Evolutionary conservation across 495 filamentous ascomycete species (phyloP).

Genomic region (Aspergillus kassunensis): DNA sequence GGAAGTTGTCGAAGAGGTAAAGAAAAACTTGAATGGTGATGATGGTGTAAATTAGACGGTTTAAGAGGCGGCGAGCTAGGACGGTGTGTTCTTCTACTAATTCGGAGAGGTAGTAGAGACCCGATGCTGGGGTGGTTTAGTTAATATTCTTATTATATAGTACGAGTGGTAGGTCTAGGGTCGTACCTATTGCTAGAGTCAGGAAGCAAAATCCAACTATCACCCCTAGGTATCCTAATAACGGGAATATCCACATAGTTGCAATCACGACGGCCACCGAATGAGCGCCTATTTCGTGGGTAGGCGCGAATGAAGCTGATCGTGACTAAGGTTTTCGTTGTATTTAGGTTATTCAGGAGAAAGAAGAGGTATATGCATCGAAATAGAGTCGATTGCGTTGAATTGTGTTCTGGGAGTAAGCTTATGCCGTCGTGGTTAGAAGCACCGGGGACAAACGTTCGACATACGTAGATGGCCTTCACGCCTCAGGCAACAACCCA

Average conservation of each 20-base stretch:
- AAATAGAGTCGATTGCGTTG: neutral
- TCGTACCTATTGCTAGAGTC: conserved; percentile 83
- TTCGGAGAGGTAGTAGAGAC: conserved; percentile 97
- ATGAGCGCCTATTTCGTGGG: neutral
- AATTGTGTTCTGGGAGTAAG: too few relatives aligned
- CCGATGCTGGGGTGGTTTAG: conserved; percentile 62
- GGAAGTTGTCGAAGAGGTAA: conserved; percentile 78
- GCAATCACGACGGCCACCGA: neutral
- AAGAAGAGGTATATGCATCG: neutral
- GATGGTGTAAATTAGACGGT: conserved; percentile 77
- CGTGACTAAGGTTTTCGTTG: neutral
- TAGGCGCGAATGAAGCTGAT: neutral
- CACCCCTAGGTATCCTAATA: conserved; percentile 84
- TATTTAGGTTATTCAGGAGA: neutral
- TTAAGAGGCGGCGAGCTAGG: conserved; percentile 77
- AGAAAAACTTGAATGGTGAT: conserved; percentile 73
- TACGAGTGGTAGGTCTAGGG: neutral
- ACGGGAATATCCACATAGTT: conserved; percentile 86
- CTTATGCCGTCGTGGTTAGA: too few relatives aligned
- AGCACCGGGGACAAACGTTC: neutral
- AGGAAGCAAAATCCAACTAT: conserved; percentile 88
- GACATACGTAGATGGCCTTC: conserved; percentile 5
- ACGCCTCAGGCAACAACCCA: conserved; percentile 26
- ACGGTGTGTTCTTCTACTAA: conserved; percentile 98
- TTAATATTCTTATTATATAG: neutral